phyloP scores from a whole-genome alignment of 495 filamentous ascomycete species.

The Daldinia loculata region DNA sequence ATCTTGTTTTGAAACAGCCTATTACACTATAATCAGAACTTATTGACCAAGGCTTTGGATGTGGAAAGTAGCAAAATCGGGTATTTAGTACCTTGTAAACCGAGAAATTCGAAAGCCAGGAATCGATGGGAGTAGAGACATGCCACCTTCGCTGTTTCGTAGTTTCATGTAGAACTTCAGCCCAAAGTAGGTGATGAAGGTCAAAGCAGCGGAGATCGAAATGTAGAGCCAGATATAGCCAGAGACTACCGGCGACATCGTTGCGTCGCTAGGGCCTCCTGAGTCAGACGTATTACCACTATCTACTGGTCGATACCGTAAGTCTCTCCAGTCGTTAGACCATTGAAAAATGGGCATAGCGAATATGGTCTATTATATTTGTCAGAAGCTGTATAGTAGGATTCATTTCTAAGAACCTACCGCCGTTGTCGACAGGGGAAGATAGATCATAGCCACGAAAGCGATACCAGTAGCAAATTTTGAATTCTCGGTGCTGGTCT shows the following conservation, averaged over 20 bases:
- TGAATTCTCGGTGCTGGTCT: not conserved
- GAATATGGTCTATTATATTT: conserved; percentile 2
- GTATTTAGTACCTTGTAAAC: too few species aligned
- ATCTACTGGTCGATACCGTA: not conserved
- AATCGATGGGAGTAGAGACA: not conserved
- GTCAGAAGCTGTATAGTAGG: too few species aligned
- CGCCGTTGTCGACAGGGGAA: conserved; percentile 5
- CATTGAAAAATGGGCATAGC: conserved; percentile 8
- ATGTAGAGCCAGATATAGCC: conserved; percentile 8
- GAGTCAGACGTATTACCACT: not conserved
- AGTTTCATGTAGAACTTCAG: not conserved
- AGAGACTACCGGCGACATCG: not conserved
- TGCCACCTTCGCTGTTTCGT: too few species aligned
- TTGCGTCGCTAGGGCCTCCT: not conserved
- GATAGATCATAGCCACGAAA: not conserved
- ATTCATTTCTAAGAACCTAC: not conserved
- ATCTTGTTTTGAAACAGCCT: too few species aligned
- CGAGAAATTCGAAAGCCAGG: too few species aligned
- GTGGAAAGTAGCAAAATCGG: too few species aligned
- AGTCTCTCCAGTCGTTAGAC: conserved; percentile 14
- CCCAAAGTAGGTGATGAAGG: conserved; percentile 9
- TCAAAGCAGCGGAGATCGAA: not conserved
- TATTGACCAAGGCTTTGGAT: too few species aligned
- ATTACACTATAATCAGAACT: too few species aligned
- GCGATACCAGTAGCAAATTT: conserved; percentile 1